A percentile compares a stretch with the other conserved stretches of the same genome.
Conservation (phyloP, 202 grass and related monocot species). For the Zizania palustris region DNA sequence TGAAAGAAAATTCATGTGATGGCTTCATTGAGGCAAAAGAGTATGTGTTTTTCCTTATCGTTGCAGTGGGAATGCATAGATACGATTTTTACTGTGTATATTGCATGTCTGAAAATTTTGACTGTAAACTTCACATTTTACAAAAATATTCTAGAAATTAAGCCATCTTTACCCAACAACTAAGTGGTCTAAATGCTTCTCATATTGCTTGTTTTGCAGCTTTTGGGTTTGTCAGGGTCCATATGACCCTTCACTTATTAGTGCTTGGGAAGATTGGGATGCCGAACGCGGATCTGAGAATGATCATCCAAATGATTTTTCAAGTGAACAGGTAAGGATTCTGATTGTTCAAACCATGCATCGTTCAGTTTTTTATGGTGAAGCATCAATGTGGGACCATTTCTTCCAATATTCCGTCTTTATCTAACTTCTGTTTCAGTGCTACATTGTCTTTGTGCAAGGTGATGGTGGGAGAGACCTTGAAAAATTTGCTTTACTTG, state of each 20-base stretch:
- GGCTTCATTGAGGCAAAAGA: conserved; percentile 95
- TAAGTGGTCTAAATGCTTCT: conserved; percentile 23
- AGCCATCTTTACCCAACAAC: not conserved
- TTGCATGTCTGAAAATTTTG: conserved; percentile 7
- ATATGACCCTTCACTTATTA: conserved; percentile 69
- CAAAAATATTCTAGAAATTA: not conserved
- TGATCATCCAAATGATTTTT: conserved; percentile 86
- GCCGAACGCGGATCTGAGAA: conserved; percentile 69
- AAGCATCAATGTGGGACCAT: conserved; percentile 1
- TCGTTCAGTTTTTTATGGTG: conserved; percentile 12
- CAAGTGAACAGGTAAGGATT: conserved; percentile 52
- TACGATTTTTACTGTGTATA: conserved; percentile 2
- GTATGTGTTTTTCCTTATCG: conserved; percentile 46
- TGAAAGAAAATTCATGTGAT: conserved; percentile 58
- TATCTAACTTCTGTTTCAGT: conserved; percentile 56
- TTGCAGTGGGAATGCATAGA: conserved; percentile 31
- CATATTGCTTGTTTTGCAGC: conserved; percentile 45
- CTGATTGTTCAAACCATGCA: conserved; percentile 24
- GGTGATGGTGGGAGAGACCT: conserved; percentile 93
- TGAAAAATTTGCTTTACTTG: conserved; percentile 71
- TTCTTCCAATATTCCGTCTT: conserved; percentile 17
- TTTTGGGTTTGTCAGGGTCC: conserved; percentile 75
- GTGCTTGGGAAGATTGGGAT: conserved; percentile 94
- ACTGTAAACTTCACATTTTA: conserved; percentile 22
- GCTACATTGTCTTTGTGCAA: conserved; percentile 86